phyloP scores from a whole-genome alignment of 768 basidiomycete species.

The Trametes maxima region DNA sequence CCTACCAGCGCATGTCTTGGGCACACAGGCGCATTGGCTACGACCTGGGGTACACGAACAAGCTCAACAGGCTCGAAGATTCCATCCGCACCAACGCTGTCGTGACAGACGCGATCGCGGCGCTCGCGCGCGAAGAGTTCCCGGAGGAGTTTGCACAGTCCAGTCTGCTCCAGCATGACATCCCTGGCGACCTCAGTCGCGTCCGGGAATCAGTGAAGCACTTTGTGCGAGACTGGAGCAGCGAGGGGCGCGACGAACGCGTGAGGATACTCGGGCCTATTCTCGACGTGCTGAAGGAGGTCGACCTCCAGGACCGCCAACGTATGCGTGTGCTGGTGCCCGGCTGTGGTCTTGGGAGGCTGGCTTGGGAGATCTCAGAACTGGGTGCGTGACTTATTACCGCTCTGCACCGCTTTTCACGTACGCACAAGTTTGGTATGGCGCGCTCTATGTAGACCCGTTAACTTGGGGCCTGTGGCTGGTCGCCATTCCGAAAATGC shows the following conservation, averaged over 20 bases:
- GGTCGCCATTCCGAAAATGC: no score
- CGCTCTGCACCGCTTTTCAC: background rate
- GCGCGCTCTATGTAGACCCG: no score
- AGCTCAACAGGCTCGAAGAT: constrained; percentile 47
- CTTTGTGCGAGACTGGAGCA: constrained; percentile 72
- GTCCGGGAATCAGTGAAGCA: constrained; percentile 66
- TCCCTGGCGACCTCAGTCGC: constrained; percentile 46
- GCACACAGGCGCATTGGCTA: constrained; percentile 51
- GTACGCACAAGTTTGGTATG: background rate
- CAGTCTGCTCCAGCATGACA: background rate
- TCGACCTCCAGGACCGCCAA: constrained; percentile 32
- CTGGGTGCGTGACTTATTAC: constrained; percentile 44
- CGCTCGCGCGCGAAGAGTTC: constrained; percentile 38
- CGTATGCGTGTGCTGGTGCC: constrained; percentile 57
- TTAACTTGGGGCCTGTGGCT: no score
- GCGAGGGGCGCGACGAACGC: constrained; percentile 58
- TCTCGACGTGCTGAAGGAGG: constrained; percentile 44
- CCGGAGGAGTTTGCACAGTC: constrained; percentile 8
- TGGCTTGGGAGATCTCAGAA: constrained; percentile 69
- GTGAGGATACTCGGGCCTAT: constrained; percentile 58
- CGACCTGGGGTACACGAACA: constrained; percentile 55
- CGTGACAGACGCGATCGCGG: constrained; percentile 46
- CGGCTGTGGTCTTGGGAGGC: constrained; percentile 62
- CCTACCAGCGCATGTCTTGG: constrained; percentile 48
- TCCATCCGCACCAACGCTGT: constrained; percentile 32